Evolutionary conservation across 2,329 filamentous ascomycete genomes (phyloP), one percentile per base, ranked within the genome.

Genomic region (Samsoniella hepiali): DNA sequence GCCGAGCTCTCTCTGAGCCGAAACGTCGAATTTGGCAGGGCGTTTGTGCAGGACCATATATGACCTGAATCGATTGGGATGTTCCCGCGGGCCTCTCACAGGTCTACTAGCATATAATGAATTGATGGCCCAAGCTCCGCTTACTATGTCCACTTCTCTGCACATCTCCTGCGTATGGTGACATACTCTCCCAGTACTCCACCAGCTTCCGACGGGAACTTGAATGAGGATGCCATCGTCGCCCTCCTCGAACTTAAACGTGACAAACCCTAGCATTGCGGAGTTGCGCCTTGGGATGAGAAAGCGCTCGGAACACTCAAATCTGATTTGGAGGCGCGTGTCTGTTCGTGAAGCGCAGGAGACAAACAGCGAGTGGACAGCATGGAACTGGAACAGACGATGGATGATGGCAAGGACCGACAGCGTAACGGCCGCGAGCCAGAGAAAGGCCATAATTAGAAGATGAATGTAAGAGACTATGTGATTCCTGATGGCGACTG

Each of bases 131-230:
- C 54, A 57, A 11, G 32, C 27, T 3, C 54, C 54, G 38, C 38
- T 45, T 2, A 57, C 3, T 11, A 57, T 6, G 54, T 45, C 3
- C 7, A 45, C 15, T 9, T 57, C 38, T 45, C 54, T 58, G 55
- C 55, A 58, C 42, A 58, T 58, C 4, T 5, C 40, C 17, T 57
- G 54, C 29, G 55, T 47, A 17, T 10, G 55, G 42, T 58, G 55
- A 29, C 55, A n/a, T 27, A 22, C 38, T 40, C 27, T 29, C 22
- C 10, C 10, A 8, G 42, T 36, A 31, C 55, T 8, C 40, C 40
- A 58, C 8, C 8, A 58, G 40, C 40, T 45, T 47, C 55, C 8
- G 10, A 11, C 42, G n/a, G 42, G 42, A 11, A 58, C 55, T 17
- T 27, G 15, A 22, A 58, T 11, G 38, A 57, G 15, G 38, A 57